Evolutionary conservation across 2,329 filamentous ascomycete species (phyloP).

Genomic region (Bertia moriformis): DNA sequence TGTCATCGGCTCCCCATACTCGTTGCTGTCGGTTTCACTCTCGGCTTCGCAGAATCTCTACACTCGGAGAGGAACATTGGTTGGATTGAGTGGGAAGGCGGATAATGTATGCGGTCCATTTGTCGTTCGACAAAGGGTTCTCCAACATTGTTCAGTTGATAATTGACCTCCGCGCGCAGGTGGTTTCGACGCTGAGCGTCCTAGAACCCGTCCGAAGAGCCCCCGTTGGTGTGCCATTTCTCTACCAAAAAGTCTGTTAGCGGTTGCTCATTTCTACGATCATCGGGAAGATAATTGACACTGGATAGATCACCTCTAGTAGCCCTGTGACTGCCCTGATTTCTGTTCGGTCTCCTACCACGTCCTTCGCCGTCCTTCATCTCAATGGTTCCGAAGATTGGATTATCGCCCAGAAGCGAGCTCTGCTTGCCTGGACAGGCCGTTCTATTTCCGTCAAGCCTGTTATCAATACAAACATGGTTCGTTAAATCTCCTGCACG

Average conservation of each 20-base stretch:
- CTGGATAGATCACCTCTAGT: constrained; percentile 59
- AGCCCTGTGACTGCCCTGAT: constrained; percentile 79
- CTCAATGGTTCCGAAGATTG: constrained; percentile 91
- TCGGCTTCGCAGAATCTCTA: constrained; percentile 89
- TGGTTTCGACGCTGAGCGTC: constrained; percentile 75
- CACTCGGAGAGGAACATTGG: constrained; percentile 78
- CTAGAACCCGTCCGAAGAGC: constrained; percentile 73
- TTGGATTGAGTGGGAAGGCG: constrained; percentile 76
- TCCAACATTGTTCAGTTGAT: constrained; percentile 2
- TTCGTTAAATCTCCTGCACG: too few species aligned
- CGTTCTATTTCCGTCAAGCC: constrained; percentile 68
- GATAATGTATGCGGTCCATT: constrained; percentile 54
- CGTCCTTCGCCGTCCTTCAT: constrained; percentile 75
- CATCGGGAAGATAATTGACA: neutral
- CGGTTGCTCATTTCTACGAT: constrained; percentile 18
- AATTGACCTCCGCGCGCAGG: constrained; percentile 33
- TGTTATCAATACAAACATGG: constrained; percentile 59
- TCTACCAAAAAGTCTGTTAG: constrained; percentile 54
- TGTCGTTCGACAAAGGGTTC: neutral
- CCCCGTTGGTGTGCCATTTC: constrained; percentile 74
- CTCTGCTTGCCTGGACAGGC: constrained; percentile 90
- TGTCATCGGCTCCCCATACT: constrained; percentile 81
- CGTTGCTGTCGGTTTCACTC: constrained; percentile 80
- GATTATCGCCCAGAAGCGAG: constrained; percentile 78
- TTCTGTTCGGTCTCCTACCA: constrained; percentile 71